Evolutionary conservation across 2,329 filamentous ascomycete genomes (phyloP).

Genomic region (Berkeleyomyces rouxiae): DNA sequence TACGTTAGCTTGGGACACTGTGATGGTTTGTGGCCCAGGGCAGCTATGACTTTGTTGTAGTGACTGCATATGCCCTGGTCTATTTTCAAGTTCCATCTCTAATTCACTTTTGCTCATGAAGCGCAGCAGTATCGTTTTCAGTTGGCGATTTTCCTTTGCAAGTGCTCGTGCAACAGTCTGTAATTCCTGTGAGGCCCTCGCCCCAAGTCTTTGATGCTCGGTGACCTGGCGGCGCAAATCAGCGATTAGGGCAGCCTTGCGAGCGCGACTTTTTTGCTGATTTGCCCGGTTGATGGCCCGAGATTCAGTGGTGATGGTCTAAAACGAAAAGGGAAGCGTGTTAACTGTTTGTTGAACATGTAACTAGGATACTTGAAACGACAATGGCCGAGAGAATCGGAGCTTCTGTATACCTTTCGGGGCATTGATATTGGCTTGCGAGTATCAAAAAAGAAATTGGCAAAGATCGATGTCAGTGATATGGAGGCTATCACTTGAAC

Average conservation of each 20-base stretch:
- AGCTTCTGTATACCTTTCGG: neutral
- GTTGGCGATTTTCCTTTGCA: neutral
- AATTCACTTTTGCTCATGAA: neutral
- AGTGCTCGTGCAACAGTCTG: neutral
- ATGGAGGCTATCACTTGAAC: no score
- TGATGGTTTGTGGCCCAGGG: neutral
- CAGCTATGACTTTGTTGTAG: neutral
- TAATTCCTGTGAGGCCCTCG: slow-evolving; percentile 4
- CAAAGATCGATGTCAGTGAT: neutral
- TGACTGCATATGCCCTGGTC: neutral
- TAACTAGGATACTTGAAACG: no score
- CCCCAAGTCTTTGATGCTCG: slow-evolving; percentile 1
- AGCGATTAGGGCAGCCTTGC: slow-evolving; percentile 7
- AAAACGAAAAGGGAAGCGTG: neutral
- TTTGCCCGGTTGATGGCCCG: slow-evolving; percentile 4
- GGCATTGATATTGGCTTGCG: neutral
- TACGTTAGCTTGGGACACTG: neutral
- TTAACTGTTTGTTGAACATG: neutral
- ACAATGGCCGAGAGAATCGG: neutral
- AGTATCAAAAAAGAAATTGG: neutral
- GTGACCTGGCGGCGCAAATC: neutral
- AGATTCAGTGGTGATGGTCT: neutral
- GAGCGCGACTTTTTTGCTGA: slow-evolving; percentile 7
- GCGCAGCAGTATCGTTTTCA: neutral
- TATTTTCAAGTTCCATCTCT: neutral